phyloP scores from a whole-genome alignment of 352 stramenopile species.

The Globisporangium perplexum region DNA sequence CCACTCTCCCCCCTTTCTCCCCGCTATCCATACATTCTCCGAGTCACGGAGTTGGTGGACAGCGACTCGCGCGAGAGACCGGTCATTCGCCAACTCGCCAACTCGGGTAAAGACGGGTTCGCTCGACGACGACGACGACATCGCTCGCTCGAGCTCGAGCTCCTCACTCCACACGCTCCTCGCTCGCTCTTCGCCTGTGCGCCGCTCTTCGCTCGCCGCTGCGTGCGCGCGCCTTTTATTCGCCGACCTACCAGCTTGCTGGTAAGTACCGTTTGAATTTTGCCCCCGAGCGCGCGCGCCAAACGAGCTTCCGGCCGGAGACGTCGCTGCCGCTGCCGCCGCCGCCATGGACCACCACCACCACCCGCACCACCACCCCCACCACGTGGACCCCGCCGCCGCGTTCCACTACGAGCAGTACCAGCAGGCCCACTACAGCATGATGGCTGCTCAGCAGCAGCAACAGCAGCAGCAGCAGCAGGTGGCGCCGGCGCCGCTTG shows the following conservation, averaged over 20 bases:
- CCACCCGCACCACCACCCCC: conserved; percentile 11
- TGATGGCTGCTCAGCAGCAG: conserved; percentile 12
- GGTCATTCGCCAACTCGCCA: conserved; percentile 11
- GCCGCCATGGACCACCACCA: conserved; percentile 13
- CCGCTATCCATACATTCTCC: background rate
- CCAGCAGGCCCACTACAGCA: conserved; percentile 32
- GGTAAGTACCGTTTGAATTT: conserved; percentile 16
- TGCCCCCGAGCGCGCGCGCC: background rate
- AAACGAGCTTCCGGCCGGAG: background rate
- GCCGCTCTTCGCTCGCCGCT: too few species aligned
- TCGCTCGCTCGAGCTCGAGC: background rate
- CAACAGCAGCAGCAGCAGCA: background rate
- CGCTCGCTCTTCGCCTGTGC: background rate
- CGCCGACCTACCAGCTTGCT: conserved; percentile 17
- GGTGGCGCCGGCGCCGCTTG: background rate
- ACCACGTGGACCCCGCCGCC: conserved; percentile 23
- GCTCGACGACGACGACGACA: conserved; percentile 8
- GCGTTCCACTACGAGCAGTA: conserved; percentile 50
- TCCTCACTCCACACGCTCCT: background rate
- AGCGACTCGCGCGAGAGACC: conserved; percentile 9
- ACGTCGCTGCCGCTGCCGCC: background rate
- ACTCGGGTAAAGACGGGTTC: too few species aligned
- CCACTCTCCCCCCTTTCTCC: conserved; percentile 9
- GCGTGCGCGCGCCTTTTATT: conserved; percentile 12
- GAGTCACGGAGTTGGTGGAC: background rate